These are phyloP conservation scores for Leccinellum luteum DNA, from an alignment of 768 basidiomycete species.

Conservation along the genomic window DNA sequence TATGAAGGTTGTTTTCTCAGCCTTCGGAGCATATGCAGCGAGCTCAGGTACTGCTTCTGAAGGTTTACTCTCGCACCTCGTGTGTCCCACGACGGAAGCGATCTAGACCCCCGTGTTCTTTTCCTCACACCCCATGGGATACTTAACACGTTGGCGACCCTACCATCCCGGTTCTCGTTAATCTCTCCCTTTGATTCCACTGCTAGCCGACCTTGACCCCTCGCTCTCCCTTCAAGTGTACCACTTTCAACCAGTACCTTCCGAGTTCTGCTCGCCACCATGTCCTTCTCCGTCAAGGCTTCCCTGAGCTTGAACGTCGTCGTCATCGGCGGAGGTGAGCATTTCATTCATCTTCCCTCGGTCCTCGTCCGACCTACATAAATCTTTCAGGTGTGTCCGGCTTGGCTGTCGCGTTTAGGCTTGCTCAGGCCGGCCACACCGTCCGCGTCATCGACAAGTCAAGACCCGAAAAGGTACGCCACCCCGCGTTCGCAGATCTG, in stretches of 20 bases:
- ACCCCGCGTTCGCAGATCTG: not conserved
- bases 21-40: not conserved
- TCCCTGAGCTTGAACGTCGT: slow-evolving; percentile 11
- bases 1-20: not conserved
- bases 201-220: not conserved
- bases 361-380: not conserved
- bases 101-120: not conserved
- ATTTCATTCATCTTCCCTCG: not conserved
- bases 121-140: slow-evolving; percentile 1
- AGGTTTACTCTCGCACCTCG: not conserved
- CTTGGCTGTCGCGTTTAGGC: slow-evolving; percentile 51
- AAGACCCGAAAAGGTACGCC: slow-evolving; percentile 38
- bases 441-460: slow-evolving; percentile 54
- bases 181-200: not conserved
- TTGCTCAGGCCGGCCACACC: slow-evolving; percentile 50
- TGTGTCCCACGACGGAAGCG: slow-evolving; percentile 10
- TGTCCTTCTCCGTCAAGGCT: slow-evolving; percentile 12
- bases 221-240: not conserved
- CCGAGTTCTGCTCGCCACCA: not conserved
- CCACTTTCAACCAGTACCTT: not conserved
- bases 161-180: not conserved
- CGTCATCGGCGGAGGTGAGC: slow-evolving; percentile 21
- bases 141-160: not conserved
- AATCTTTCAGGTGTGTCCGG: slow-evolving; percentile 40
- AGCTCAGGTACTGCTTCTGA: not conserved